Base-by-base conservation (phyloP, 208 protist genomes). In the Dictyostelium gargantuum region DNA sequence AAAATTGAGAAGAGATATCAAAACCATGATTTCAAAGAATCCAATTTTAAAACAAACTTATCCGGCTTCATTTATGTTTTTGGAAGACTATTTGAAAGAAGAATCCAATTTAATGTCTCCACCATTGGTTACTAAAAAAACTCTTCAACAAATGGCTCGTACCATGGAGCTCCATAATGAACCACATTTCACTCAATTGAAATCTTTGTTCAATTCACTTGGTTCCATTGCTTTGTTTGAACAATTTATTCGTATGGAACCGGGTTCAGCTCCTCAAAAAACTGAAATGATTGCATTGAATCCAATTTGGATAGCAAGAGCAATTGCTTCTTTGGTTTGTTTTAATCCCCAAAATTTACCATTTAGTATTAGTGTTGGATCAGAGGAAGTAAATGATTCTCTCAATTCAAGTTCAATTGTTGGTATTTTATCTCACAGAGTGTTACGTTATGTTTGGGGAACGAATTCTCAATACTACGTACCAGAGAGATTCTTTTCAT, bases 151-250 rank as follows among this genome's bases (percentile, higher is more conserved):
- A 21, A 56, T 86, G 81, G 81, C 81, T 9, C 66, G 72, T 48
- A 86, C 81, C 1, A 86, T 86, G 81, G 81, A 86, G 3, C 38
- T 86, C 5, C 66, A 86, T 35, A 86, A 75, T 48, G 81, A 86
- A 77, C 81, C 81, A 50, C 81, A 86, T 63, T 86, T 86, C n/a
- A 66, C 66, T 32, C 81, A 86, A 63, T 73, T 86, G 29, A 86
- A 86, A 70, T 86, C 81, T 15, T 38, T 86, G 1, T 86, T 86
- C 29, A 86, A 86, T 63, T 40, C 46, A 29, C 17, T 86, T 15
- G 81, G 81, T 38, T 86, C 81, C 23, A 66, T 86, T 63, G 26
- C 32, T 32, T 66, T 29, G 26, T 86, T 86, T 63, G 81, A 86
- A 63, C 81, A 86, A 48, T 86, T 86, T 38, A 76, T 86, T 63